Evolutionary conservation across 169 alveolate species (phyloP).

Genomic region (Theileria luwenshuni): DNA sequence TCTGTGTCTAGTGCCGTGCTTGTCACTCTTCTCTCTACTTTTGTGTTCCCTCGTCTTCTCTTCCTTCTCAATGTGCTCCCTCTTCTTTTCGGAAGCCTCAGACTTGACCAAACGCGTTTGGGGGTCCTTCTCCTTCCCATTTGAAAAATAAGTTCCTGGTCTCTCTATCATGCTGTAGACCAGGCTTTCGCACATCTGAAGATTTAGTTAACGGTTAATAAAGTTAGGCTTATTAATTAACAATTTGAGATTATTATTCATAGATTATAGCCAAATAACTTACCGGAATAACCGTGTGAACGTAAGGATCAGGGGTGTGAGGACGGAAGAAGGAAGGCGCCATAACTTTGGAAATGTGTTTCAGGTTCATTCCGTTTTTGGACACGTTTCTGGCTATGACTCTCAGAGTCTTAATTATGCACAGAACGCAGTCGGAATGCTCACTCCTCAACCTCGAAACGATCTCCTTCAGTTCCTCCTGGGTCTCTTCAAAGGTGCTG

Average conservation of each 20-base stretch:
- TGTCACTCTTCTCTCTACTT: not conserved
- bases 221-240: no score
- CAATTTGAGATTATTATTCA: no score
- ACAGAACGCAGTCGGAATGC: conserved; percentile 46
- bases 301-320: conserved; percentile 44
- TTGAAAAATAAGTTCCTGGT: conserved; percentile 55
- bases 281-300: conserved; percentile 22
- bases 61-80: no score
- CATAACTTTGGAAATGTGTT: conserved; percentile 39
- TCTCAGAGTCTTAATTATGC: conserved; percentile 57
- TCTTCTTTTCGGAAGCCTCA: not conserved
- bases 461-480: conserved; percentile 25
- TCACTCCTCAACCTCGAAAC: conserved; percentile 10
- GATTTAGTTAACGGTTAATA: no score
- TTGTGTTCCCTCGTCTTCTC: not conserved
- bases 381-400: conserved; percentile 46
- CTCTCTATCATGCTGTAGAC: conserved; percentile 60
- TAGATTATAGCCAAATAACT: conserved; percentile 7
- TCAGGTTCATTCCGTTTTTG: conserved; percentile 43
- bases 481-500: conserved; percentile 33
- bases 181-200: conserved; percentile 33
- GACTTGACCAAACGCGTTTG: not conserved
- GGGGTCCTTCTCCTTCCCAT: conserved; percentile 3
- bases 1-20: not conserved
- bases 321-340: conserved; percentile 67